A percentile compares a stretch with the other conserved stretches of the same genome.
phyloP scores from a whole-genome alignment of 306 rosid genomes.

The Trichosanthes truncata region DNA sequence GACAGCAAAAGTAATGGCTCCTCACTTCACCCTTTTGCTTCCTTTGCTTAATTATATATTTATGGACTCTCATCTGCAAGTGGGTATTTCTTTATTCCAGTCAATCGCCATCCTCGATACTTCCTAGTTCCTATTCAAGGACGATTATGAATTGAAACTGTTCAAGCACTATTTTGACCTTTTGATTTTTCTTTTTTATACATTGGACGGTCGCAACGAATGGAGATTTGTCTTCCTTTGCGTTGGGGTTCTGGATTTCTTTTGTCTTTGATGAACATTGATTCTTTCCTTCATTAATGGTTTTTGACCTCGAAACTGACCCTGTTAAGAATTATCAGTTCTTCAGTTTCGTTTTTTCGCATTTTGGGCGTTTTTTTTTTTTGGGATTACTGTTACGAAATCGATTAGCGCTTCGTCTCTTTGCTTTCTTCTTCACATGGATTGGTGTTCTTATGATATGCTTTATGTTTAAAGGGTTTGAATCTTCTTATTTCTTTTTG shows the following conservation, averaged over 20 bases:
- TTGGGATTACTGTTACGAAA: conserved; percentile 2
- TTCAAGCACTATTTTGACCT: conserved; percentile 11
- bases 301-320: neutral
- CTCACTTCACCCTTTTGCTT: neutral
- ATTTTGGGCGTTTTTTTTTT: neutral
- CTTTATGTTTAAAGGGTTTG: conserved; percentile 1
- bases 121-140: neutral
- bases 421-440: neutral
- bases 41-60: neutral
- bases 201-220: conserved; percentile 3
- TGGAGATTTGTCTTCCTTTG: conserved; percentile 14
- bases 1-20: conserved; percentile 6
- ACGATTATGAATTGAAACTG: neutral
- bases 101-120: conserved; percentile 2
- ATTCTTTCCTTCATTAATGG: conserved; percentile 13
- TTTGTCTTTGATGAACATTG: neutral
- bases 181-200: neutral
- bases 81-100: conserved; percentile 14
- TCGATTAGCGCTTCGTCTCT: neutral
- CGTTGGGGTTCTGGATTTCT: conserved; percentile 11
- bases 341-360: conserved; percentile 1
- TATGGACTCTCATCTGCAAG: conserved; percentile 7
- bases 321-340: conserved; percentile 1
- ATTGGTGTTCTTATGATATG: conserved; percentile 7
- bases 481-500: neutral